Evolutionary conservation across 495 filamentous ascomycete genomes (phyloP).

Genomic region (Extremus antarcticus): DNA sequence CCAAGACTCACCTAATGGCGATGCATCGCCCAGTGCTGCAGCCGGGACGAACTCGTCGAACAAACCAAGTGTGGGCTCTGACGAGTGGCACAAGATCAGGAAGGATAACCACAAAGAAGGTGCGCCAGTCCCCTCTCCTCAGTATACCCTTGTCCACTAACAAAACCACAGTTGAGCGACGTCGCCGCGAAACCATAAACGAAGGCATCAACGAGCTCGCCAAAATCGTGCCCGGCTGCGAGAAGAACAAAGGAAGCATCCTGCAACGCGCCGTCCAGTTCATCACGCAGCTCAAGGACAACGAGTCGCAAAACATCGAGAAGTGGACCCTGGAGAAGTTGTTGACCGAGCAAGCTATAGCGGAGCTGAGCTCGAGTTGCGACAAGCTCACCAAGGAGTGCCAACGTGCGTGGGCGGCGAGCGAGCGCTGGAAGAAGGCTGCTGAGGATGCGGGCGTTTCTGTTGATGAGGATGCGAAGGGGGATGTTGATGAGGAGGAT

Average conservation of each 20-base stretch:
- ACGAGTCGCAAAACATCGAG: conserved; percentile 84
- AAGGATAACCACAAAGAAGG: conserved; percentile 99
- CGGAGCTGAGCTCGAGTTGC: conserved; percentile 75
- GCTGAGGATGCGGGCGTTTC: conserved; percentile 10
- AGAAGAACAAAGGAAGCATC: conserved; percentile 98
- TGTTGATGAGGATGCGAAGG: conserved; percentile 6
- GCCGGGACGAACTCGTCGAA: conserved; percentile 19
- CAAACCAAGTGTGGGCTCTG: conserved; percentile 87
- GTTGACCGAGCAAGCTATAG: conserved; percentile 85
- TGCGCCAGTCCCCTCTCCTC: conserved; percentile 32
- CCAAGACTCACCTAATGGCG: conserved; percentile 8
- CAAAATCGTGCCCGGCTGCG: conserved; percentile 93
- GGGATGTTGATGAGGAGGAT: conserved; percentile 7
- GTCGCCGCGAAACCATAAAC: conserved; percentile 96
- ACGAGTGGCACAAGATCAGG: conserved; percentile 95
- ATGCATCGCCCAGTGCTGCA: conserved; percentile 34
- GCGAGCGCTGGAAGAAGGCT: conserved; percentile 65
- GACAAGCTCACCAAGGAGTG: conserved; percentile 79
- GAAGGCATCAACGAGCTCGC: conserved; percentile 98
- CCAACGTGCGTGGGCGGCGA: conserved; percentile 61
- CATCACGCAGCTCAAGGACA: conserved; percentile 88
- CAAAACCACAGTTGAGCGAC: conserved; percentile 65
- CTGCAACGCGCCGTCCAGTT: conserved; percentile 87
- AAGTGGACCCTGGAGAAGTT: conserved; percentile 97
- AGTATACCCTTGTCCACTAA: background rate